Base-by-base conservation (phyloP, 257 asterid species). In the Ilex aquifolium region DNA sequence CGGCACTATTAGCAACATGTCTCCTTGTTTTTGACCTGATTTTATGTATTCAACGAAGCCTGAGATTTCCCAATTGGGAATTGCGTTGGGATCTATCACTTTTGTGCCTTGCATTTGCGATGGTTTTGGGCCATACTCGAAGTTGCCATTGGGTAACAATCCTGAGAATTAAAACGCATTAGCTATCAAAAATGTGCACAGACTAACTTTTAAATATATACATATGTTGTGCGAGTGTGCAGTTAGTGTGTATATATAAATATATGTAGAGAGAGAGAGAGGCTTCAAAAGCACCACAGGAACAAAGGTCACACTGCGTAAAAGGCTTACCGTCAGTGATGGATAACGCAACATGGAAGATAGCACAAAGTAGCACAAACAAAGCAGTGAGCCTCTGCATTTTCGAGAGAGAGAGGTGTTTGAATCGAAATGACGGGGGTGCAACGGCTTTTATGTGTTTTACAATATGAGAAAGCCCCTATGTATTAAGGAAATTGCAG, bases 41-140 rank as follows among this genome's bases (percentile, higher is more conserved):
- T 76, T 88, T 68, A 90, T 83, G 86, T 82, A 90, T 69, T 90
- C 97, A 3, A 90, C 91, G 31, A 61, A 85, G 1, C 97, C 96
- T 17, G 85, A 74, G 13, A 75, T 42, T 61, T 85, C 89, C 97
- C 97, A 90, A 11, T 29, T 29, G 12, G 95, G 88, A 65, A 90
- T 82, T 4, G 88, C 87, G 2, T 66, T 81, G 1, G 84, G 83
- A 49, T 79, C 78, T 11, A 44, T 79, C 52, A 90, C 93, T 69
- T 14, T 68, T 2, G 77, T 83, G 3, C 97, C 93, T 56, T 84
- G 82, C 91, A 90, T 72, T 59, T 85, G 85, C 17, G 78, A 70
- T 10, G 73, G 75, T 56, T 79, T 85, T 0, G 97, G 97, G 1
- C 96, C 93, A 0, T 30, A 12, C 42, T 90, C 96, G 31, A 90